Conservation (phyloP, 805 yeast species). For the Zygosaccharomyces pseudorouxii region DNA sequence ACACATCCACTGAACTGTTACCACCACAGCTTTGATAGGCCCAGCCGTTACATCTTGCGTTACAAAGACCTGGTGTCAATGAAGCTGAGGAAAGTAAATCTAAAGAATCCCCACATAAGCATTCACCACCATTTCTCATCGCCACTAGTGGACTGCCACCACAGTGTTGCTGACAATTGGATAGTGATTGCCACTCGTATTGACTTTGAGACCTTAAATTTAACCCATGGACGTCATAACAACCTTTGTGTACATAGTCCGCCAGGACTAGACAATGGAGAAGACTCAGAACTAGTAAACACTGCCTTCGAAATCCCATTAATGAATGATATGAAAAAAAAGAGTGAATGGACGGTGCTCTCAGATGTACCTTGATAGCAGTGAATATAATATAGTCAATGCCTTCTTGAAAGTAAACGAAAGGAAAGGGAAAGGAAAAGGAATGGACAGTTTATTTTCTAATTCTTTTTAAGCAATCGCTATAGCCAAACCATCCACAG, state of each 20-base stretch:
- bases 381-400: background rate
- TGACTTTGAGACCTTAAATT: slow-evolving; percentile 39
- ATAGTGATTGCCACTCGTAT: slow-evolving; percentile 55
- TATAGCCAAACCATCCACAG: slow-evolving; percentile 4
- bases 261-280: slow-evolving; percentile 3
- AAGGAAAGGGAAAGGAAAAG: background rate
- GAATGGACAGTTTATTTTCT: background rate
- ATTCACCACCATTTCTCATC: slow-evolving; percentile 46
- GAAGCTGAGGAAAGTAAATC: slow-evolving; percentile 35
- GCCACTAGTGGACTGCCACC: slow-evolving; percentile 47
- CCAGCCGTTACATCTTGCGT: slow-evolving; percentile 55
- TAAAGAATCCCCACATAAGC: slow-evolving; percentile 60
- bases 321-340: background rate
- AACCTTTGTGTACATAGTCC: slow-evolving; percentile 29
- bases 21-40: slow-evolving; percentile 63
- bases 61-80: slow-evolving; percentile 38
- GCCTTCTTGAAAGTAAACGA: background rate
- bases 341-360: background rate
- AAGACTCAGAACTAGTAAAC: slow-evolving; percentile 1
- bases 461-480: background rate
- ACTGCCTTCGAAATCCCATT: slow-evolving; percentile 7
- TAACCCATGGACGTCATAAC: slow-evolving; percentile 28
- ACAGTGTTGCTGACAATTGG: slow-evolving; percentile 54
- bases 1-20: slow-evolving; percentile 44
- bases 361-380: background rate